Evolutionary conservation across 2,329 filamentous ascomycete species (phyloP), one percentile per base, ranked within the genome.

Genomic region (Xenoacremonium recifei): DNA sequence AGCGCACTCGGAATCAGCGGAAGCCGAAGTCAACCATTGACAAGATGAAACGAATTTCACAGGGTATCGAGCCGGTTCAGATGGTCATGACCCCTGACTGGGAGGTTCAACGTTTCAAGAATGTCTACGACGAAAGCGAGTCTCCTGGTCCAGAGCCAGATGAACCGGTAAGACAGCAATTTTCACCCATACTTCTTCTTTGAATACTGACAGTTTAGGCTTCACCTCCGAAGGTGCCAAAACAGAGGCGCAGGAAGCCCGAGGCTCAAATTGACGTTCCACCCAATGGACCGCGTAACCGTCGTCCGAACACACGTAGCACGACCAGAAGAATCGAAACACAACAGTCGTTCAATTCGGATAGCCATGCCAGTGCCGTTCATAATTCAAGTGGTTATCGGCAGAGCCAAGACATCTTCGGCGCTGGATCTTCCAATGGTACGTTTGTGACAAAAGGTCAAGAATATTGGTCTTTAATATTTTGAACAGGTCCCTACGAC

Each of bases 1-100:
- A 81, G 54, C 77, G 83, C 34, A 87, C 81, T 67, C 75, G 87
- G 38, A 91, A 91, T 59, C 87, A 92, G 64, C 82, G 85, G 55
- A 92, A 92, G 62, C 80, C 84, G 40, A 75, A 72, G n/a, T 83
- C 80, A 1, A 82, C 89, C n/a, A 68, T 89, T 17, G 72, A 79
- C 41, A 77, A 79, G 44, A 81, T 92, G 64, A 75, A 82, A 53
- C 63, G 74, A 39, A 80, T 79, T 15, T 89, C 87, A 1, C 72
- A 76, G 49, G 71, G 74, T 3, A 79, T 89, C 23, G 75, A 79
- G 42, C 77, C 82, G 7, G 78, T 66, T 0, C 86, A 90, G 65
- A 68, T 79, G 17, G 78, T 89, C 36, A 85, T 84, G 67, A 72
- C 75, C 23, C 57, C 69, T 3, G 66, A 73, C 25, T 69, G 79